phyloP scores from a whole-genome alignment of 768 basidiomycete genomes.

The Cystoderma amianthinum region DNA sequence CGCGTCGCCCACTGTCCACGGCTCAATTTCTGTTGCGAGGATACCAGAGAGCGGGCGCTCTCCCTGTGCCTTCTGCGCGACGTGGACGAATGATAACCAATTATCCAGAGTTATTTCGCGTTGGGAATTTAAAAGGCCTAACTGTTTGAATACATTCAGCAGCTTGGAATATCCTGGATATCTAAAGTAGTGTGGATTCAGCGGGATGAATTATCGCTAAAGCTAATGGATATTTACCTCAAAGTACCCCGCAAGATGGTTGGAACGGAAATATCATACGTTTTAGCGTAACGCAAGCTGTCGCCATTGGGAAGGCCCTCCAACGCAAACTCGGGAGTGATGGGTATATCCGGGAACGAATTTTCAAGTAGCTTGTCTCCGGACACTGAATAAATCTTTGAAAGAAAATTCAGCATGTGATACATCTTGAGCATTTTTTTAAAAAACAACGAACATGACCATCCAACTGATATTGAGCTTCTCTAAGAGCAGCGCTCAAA shows the following conservation, averaged over 20 bases:
- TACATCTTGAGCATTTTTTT: neutral
- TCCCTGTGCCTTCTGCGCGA: slow-evolving; percentile 12
- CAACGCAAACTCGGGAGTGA: slow-evolving; percentile 53
- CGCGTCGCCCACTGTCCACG: neutral
- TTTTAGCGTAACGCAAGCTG: slow-evolving; percentile 61
- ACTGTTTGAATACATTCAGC: slow-evolving; percentile 62
- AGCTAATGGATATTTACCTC: slow-evolving; percentile 33
- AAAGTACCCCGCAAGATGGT: slow-evolving; percentile 83
- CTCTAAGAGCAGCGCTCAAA: slow-evolving; percentile 70
- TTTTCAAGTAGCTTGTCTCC: slow-evolving; percentile 48
- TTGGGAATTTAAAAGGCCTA: slow-evolving; percentile 58
- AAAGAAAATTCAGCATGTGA: no score
- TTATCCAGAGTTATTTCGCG: slow-evolving; percentile 26
- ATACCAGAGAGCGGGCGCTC: neutral
- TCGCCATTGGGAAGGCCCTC: slow-evolving; percentile 88
- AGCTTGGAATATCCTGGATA: slow-evolving; percentile 79
- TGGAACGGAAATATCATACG: slow-evolving; percentile 53
- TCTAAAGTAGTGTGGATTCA: slow-evolving; percentile 30
- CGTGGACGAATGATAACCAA: slow-evolving; percentile 28
- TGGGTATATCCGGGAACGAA: slow-evolving; percentile 61
- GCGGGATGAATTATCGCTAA: neutral
- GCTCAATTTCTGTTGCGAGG: neutral
- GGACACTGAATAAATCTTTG: slow-evolving; percentile 37
- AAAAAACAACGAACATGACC: slow-evolving; percentile 25
- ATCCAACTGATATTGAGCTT: slow-evolving; percentile 57